Conservation (phyloP, 768 basidiomycete genomes). For the Ephemerocybe angulata region DNA sequence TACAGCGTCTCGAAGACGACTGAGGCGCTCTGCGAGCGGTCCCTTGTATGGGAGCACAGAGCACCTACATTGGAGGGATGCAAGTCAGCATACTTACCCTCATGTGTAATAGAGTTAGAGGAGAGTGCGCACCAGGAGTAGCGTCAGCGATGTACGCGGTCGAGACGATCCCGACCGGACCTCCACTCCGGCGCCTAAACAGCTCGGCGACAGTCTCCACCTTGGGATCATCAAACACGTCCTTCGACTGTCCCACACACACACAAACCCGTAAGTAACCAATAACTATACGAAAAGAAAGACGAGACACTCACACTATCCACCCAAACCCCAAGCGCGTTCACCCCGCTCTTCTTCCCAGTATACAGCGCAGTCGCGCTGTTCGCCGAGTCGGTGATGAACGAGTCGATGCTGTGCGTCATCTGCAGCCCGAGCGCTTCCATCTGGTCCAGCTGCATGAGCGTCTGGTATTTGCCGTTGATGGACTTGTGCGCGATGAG, state of each 20-base stretch:
- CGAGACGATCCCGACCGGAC: conserved; percentile 42
- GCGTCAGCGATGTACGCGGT: conserved; percentile 45
- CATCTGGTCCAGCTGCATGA: conserved; percentile 49
- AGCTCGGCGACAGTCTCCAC: conserved; percentile 43
- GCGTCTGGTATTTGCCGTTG: conserved; percentile 42
- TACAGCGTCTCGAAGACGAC: conserved; percentile 38
- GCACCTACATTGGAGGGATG: too few species aligned
- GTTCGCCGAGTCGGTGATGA: conserved; percentile 47
- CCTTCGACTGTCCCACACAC: conserved; percentile 28
- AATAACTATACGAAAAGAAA: background rate
- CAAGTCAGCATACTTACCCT: background rate
- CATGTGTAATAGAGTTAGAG: background rate
- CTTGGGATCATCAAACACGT: conserved; percentile 42
- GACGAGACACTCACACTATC: conserved; percentile 33
- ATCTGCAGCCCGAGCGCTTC: conserved; percentile 46
- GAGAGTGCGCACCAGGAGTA: conserved; percentile 31
- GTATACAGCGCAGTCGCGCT: conserved; percentile 44
- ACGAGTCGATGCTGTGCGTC: conserved; percentile 45
- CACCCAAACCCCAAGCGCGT: conserved; percentile 38
- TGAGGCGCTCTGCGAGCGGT: conserved; percentile 31
- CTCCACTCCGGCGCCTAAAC: conserved; percentile 38
- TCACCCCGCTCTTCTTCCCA: conserved; percentile 42
- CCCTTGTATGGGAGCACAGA: conserved; percentile 40
- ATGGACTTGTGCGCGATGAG: conserved; percentile 45
- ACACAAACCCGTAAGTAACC: background rate